These are phyloP conservation scores for Trichoderma hamatum DNA, from an alignment of 2,329 filamentous ascomycete species.

Conservation along the genomic window DNA sequence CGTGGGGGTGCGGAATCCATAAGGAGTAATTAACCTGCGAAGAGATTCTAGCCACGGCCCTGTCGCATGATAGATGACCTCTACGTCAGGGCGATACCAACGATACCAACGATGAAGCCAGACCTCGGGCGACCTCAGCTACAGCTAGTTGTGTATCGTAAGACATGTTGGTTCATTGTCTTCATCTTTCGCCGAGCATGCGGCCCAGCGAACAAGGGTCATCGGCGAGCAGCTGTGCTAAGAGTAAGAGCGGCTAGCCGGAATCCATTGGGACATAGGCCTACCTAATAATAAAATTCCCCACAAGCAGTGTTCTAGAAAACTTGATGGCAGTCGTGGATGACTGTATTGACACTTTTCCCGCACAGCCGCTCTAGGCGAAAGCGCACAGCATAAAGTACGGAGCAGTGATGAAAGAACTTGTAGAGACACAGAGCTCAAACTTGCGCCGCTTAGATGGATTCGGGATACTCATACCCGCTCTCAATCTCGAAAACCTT, in stretches of 20 bases:
- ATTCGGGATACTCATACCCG: not conserved
- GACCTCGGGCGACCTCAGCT: not conserved
- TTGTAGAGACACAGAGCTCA: not conserved
- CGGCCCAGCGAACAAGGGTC: not conserved
- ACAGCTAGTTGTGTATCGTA: not conserved
- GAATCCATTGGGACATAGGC: not conserved
- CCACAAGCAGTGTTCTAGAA: slow-evolving; percentile 8
- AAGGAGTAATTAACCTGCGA: not conserved
- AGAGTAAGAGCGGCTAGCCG: not conserved
- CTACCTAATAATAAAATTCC: not conserved
- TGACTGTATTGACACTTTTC: not conserved
- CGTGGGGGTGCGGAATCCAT: not conserved
- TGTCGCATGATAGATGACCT: not conserved
- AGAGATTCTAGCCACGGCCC: not conserved
- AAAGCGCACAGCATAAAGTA: not conserved
- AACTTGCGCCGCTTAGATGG: not conserved
- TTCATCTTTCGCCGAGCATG: not conserved
- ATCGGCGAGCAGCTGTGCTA: not conserved
- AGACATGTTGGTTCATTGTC: not conserved
- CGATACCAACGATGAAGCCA: not conserved
- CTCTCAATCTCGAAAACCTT: not conserved
- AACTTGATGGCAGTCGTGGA: not conserved
- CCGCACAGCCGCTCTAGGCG: not conserved
- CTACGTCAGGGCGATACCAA: not conserved
- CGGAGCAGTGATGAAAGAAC: not conserved